Base-by-base conservation (phyloP, 345 rosid genomes). In the Eucalyptus curtisii region DNA sequence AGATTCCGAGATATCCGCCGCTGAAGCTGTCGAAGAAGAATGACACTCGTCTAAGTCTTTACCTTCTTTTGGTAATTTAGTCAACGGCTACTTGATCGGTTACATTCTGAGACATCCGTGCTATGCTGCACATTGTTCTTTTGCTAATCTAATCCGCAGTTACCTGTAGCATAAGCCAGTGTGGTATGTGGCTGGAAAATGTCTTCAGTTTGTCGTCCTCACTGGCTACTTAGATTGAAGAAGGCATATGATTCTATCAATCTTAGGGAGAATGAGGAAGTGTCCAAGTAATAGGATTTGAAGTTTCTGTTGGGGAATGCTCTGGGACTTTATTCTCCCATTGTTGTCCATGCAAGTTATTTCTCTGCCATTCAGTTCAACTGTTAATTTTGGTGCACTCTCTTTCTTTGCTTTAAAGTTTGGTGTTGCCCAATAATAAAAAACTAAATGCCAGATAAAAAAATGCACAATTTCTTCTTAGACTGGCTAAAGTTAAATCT, bases 1-100 rank as follows among this genome's bases (percentile, higher is more conserved):
- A 91, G 99, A 98, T 88, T 95, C 96, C 7, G 95, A 95, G 92
- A 96, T 98, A 87, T 89, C 98, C 50, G 98, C 98, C n/a, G 99
- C 99, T 22, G 98, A 98, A 89, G 98, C 94, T 10, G 81, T 31
- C 53, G 93, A 92, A 86, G 94, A 92, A 17, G 90, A 91, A 61
- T 79, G 81, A 71, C 13, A 76, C 27, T 20, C 3, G 3, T 71
- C 25, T 5, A 19, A 71, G 45, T 71, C 45, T 37, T 76, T 76
- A 71, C 45, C 45, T 76, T 76, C 47, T 37, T 76, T 76, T 11
- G 47, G 82, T 76, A 71, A 71, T 71, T 19, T 71, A 71, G 27
- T 71, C 82, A 37, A 71, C 1, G 44, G 45, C 82, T 37, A 19
- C 93, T 95, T 61, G 91, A 90, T 92, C 93, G 89, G 91, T 90